Percentiles rank a stretch among this genome's conserved stretches.
phyloP scores from a whole-genome alignment of 192 early-diverging fungal species.

The Radiomyces spectabilis region DNA sequence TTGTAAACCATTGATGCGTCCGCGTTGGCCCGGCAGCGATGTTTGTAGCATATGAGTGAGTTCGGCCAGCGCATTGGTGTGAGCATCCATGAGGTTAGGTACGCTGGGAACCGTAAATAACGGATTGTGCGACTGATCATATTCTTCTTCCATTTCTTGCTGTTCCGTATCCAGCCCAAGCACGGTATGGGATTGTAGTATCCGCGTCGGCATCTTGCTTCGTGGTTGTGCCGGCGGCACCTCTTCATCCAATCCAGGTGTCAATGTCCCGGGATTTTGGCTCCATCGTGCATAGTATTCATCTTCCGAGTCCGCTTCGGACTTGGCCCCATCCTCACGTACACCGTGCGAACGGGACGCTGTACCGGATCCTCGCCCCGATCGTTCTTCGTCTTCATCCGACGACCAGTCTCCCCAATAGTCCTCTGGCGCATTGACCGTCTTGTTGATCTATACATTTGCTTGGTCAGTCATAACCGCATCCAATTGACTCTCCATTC shows the following conservation, averaged over 20 bases:
- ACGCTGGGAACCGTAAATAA: constrained; percentile 31
- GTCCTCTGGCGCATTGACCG: constrained; percentile 24
- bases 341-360: not conserved
- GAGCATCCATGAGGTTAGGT: constrained; percentile 26
- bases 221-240: not conserved
- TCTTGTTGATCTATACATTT: no score
- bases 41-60: constrained; percentile 23
- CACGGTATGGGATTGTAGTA: not conserved
- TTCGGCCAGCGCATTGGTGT: constrained; percentile 17
- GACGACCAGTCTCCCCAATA: constrained; percentile 36
- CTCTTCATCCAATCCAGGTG: constrained; percentile 8
- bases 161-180: not conserved
- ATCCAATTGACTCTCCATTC: no score
- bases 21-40: constrained; percentile 7
- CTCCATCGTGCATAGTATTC: constrained; percentile 27
- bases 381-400: constrained; percentile 13
- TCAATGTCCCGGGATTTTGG: constrained; percentile 24
- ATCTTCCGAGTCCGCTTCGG: constrained; percentile 21
- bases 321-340: not conserved
- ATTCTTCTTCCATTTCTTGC: constrained; percentile 30
- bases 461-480: no score
- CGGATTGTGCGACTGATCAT: constrained; percentile 31
- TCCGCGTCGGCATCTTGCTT: not conserved
- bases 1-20: no score
- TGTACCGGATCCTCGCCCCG: no score